Base-by-base conservation (phyloP, 2,329 filamentous ascomycete species). In the Beauveria bassiana region DNA sequence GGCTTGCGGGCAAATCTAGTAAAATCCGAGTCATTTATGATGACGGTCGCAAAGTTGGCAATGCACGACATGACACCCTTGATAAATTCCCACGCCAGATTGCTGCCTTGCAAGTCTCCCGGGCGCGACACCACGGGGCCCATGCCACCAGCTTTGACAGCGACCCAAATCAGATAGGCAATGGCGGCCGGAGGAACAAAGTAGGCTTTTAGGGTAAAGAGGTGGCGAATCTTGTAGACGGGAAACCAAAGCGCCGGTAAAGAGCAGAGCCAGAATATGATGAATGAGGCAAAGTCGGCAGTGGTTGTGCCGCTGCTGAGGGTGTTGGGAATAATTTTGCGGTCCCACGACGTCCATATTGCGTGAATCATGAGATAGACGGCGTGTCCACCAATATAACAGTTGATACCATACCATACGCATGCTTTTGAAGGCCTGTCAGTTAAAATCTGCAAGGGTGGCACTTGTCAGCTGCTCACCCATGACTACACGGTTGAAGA, bases 161-260 rank as follows among this genome's bases (percentile, higher is more conserved):
- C 81, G 2, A 90, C 84, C 93, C 93, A 97, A 70, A 91, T 88
- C 72, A 96, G 89, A 73, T 95, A 95, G 16, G 89, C 86, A 56
- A 97, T 79, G 56, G 89, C 92, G 18, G 91, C 91, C 38, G 82
- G 81, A 0, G 93, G 93, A 0, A 96, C 92, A 63, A 96, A 84
- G 70, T 86, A 90, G 1, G 92, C 86, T 76, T 97, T 97, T 70
- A 91, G 88, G 0, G 92, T 96, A 75, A 96, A 96, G 4, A 96
- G 79, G 72, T 96, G 92, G 53, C 92, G 86, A 69, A 96, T 87
- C 75, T 93, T 85, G 74, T 96, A 90, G 1, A 96, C 91, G 0
- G 91, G 91, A 67, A 95, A 93, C 87, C 89, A 96, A 64, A 96
- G 87, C 22, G 91, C 91, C 0, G 92, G 91, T 1, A 96, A 79